Percentiles rank a stretch among this genome's conserved stretches.
phyloP scores from a whole-genome alignment of 2,329 filamentous ascomycete species.

The Tolypocladium paradoxum region DNA sequence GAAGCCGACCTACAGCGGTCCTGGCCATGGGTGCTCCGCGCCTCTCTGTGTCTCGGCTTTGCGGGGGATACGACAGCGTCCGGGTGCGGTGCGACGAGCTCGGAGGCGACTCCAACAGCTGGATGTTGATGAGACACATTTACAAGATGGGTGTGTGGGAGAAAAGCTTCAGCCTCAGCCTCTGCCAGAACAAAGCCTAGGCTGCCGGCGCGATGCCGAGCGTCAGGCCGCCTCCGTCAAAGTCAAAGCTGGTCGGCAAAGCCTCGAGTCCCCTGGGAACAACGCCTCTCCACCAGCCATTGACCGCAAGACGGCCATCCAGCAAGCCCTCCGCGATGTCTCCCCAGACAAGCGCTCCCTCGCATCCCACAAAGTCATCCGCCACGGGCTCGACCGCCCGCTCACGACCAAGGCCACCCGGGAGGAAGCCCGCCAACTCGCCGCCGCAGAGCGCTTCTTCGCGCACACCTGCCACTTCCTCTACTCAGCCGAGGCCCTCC shows the following conservation, averaged over 20 bases:
- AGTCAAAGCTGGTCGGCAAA: not conserved
- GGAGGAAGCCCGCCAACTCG: conserved; percentile 13
- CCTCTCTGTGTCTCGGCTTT: conserved; percentile 4
- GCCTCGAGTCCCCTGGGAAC: not conserved
- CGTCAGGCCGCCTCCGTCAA: not conserved
- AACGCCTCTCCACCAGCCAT: not conserved
- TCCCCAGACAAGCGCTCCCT: conserved; percentile 6
- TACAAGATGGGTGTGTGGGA: not conserved
- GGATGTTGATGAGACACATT: not conserved
- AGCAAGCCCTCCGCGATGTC: not conserved
- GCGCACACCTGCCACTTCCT: conserved; percentile 26
- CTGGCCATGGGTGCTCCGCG: not conserved
- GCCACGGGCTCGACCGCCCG: conserved; percentile 2
- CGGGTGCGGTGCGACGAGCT: not conserved
- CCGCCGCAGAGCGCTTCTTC: conserved; percentile 21
- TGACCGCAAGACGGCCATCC: not conserved
- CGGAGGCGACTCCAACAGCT: not conserved
- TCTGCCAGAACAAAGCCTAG: not conserved
- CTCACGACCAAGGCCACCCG: conserved; percentile 8
- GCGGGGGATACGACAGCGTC: conserved; percentile 1
- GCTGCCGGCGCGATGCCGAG: not conserved
- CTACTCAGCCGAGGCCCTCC: conserved; percentile 38
- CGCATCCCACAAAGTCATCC: conserved; percentile 7
- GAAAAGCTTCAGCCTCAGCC: no score
- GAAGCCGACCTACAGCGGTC: not conserved